Base-by-base conservation (phyloP, 1,139 yeast species). In the Wickerhamomyces sp. region DNA sequence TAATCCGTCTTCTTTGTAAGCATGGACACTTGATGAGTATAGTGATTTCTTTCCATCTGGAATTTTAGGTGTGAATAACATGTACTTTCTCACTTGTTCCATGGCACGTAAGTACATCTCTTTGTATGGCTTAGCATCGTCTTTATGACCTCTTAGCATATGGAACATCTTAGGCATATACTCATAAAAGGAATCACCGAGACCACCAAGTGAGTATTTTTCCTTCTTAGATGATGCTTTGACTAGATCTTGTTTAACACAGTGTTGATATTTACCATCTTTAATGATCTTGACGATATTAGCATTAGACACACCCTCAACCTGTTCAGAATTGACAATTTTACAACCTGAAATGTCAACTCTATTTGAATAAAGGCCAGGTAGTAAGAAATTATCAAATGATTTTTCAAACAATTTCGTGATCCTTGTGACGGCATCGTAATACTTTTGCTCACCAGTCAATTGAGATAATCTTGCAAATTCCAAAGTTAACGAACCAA, bases 131-230 rank as follows among this genome's bases (percentile, higher is more conserved):
- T n/a, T 22, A 3, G 46, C 26, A 19, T 45, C 32, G 28, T 39
- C 45, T 16, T 54, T 58, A 7, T 69, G 47, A 58, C 82, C 72
- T 58, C 79, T 62, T 54, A 75, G 58, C 13, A 70, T 48, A 35
- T 64, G 64, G 38, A 68, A 75, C 56, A 55, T 52, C 57, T 81
- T 81, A 51, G 79, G 68, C 39, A 78, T 62, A 53, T 79, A 79
- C 51, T 79, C 87, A 51, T 81, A 81, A 46, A 78, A 72, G 1
- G 88, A 78, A 52, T 79, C 87, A 17, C 79, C 79, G 34, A 79
- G 61, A 2, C 82, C 80, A 2, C 85, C 87, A 43, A 78, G 54
- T 24, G 67, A 52, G 34, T 53, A 61, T 10, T 33, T 39, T 39
- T 52, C 46, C 2, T 28, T 31, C 4, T 31, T 23, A 19, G 37